Conservation (phyloP, 2,329 filamentous ascomycete genomes). For the Cytospora leucostoma region DNA sequence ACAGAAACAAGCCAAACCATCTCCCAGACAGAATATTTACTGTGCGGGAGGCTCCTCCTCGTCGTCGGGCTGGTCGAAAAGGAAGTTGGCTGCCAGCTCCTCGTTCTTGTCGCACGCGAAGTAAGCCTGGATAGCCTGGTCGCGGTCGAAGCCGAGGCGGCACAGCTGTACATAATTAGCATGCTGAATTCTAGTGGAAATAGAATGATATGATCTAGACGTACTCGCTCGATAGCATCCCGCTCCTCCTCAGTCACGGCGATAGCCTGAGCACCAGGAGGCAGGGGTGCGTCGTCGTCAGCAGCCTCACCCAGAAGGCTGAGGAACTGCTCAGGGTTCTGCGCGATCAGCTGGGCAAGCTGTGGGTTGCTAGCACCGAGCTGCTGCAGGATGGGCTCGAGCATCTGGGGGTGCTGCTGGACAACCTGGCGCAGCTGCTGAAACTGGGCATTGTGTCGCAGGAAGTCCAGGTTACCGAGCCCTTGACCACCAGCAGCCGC, state of each 20-base stretch:
- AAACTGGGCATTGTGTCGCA: constrained; percentile 95
- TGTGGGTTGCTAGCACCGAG: constrained; percentile 94
- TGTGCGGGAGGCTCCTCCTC: constrained; percentile 57
- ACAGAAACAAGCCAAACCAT: not conserved
- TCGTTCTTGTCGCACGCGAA: constrained; percentile 99
- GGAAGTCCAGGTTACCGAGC: constrained; percentile 83
- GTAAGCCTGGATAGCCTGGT: constrained; percentile 95
- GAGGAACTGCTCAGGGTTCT: constrained; percentile 91
- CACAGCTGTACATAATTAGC: constrained; percentile 64
- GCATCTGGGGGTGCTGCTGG: constrained; percentile 96
- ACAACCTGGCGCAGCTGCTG: constrained; percentile 96
- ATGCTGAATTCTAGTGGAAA: constrained; percentile 13
- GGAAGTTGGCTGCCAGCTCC: constrained; percentile 94
- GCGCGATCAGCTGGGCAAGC: constrained; percentile 86
- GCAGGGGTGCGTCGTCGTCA: constrained; percentile 80
- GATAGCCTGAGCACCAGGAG: constrained; percentile 86
- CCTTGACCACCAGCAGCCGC: constrained; percentile 48
- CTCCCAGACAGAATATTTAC: constrained; percentile 35
- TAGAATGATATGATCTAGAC: constrained; percentile 36
- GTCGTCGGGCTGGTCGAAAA: constrained; percentile 96
- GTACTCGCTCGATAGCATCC: constrained; percentile 92
- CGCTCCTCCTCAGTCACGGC: constrained; percentile 93
- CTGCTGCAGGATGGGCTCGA: constrained; percentile 96
- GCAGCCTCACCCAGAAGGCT: constrained; percentile 85
- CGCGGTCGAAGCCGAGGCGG: constrained; percentile 87